These are phyloP conservation scores for Aureobasidium sp. DNA, from an alignment of 2,329 filamentous ascomycete genomes.

Conservation along the genomic window DNA sequence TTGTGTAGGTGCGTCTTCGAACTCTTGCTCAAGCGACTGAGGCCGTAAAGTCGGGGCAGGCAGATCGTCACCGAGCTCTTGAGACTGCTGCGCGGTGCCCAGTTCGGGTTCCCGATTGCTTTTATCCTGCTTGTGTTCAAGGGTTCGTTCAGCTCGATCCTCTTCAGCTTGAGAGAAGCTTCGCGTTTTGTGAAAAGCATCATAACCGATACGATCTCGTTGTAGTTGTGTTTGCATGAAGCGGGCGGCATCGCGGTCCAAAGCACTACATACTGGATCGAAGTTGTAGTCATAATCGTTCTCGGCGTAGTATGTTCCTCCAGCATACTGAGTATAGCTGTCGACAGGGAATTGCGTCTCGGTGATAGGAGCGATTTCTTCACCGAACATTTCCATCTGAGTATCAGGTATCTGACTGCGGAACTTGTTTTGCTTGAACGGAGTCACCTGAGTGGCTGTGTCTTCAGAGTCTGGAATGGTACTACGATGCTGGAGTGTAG, in stretches of 20 bases:
- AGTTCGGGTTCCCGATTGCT: neutral
- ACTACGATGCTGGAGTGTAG: neutral
- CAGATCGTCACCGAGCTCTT: neutral
- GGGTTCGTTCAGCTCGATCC: neutral
- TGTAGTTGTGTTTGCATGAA: conserved; percentile 13
- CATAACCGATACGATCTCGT: neutral
- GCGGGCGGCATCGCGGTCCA: conserved; percentile 14
- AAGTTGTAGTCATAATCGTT: conserved; percentile 8
- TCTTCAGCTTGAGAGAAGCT: neutral
- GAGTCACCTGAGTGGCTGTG: neutral
- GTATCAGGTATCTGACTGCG: conserved; percentile 12
- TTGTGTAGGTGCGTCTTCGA: neutral
- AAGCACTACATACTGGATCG: conserved; percentile 14
- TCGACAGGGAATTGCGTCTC: neutral
- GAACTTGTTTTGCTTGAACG: neutral
- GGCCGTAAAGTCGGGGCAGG: neutral
- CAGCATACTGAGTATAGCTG: neutral
- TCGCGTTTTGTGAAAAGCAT: neutral
- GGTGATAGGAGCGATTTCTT: neutral
- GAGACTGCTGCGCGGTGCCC: neutral
- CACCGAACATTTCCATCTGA: conserved; percentile 11
- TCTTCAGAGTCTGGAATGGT: conserved; percentile 10
- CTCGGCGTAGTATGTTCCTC: neutral
- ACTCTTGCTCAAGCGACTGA: neutral
- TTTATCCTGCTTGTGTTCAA: neutral